Percentiles rank a stretch among this genome's conserved stretches.
Conservation (phyloP, 1,139 yeast species). For the Scheffersomyces lignicola region DNA sequence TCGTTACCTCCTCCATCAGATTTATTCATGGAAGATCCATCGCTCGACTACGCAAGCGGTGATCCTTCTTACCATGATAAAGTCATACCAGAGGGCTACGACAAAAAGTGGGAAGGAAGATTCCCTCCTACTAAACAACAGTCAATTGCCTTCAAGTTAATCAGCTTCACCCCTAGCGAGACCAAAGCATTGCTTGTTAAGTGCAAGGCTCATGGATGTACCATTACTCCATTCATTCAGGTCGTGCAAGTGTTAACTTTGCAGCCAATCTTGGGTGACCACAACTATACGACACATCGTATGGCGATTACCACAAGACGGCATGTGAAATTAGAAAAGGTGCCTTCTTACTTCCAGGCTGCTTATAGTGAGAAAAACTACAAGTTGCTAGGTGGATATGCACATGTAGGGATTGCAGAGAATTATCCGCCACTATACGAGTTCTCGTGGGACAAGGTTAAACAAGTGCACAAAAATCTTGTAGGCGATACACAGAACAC, state of each 20-base stretch:
- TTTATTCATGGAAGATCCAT: slow-evolving; percentile 23
- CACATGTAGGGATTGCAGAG: slow-evolving; percentile 34
- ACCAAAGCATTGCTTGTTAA: slow-evolving; percentile 22
- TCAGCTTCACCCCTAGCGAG: slow-evolving; percentile 28
- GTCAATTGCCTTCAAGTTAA: slow-evolving; percentile 29
- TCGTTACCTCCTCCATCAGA: slow-evolving; percentile 40
- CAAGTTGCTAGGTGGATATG: slow-evolving; percentile 34
- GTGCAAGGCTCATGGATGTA: slow-evolving; percentile 32
- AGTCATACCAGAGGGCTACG: slow-evolving; percentile 21
- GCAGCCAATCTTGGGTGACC: slow-evolving; percentile 27
- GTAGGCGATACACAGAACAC: slow-evolving; percentile 20
- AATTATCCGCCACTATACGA: slow-evolving; percentile 28
- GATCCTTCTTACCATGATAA: slow-evolving; percentile 26
- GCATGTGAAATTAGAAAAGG: slow-evolving; percentile 18
- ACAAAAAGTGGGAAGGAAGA: slow-evolving; percentile 36
- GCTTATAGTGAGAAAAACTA: slow-evolving; percentile 20
- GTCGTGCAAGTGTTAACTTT: slow-evolving; percentile 27
- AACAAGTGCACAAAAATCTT: slow-evolving; percentile 21
- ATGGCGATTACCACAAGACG: slow-evolving; percentile 40
- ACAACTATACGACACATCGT: slow-evolving; percentile 23
- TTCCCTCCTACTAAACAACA: slow-evolving; percentile 20
- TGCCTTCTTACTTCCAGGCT: slow-evolving; percentile 18
- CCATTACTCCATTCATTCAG: slow-evolving; percentile 37
- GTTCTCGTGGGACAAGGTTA: slow-evolving; percentile 39
- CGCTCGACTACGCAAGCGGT: slow-evolving; percentile 24